Evolutionary conservation across 2,329 filamentous ascomycete genomes (phyloP), one percentile per base, ranked within the genome.

Genomic region (Pezicula radicicola): DNA sequence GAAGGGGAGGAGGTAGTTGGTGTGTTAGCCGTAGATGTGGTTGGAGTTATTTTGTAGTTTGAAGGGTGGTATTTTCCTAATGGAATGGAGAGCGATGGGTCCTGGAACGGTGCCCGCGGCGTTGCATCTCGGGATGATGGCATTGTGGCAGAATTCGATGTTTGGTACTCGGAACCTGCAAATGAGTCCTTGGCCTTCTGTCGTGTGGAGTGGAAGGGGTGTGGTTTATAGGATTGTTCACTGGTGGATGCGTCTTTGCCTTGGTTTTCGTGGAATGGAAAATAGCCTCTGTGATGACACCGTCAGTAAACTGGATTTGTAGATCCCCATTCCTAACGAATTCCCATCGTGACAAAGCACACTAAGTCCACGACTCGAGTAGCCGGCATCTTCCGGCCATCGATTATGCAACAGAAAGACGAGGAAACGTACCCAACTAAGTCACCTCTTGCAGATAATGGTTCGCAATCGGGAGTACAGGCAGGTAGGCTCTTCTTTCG

Each of bases 51-150:
- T 57, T 82, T 78, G 59, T 83, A 85, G 66, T 84, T 84, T 25
- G 79, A 77, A 0, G 82, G 82, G 53, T 85, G 83, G 60, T 85
- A 85, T 66, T 84, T 85, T 21, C 82, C 82, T 67, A 83, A 71
- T 0, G 81, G 78, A 30, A 82, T 66, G 66, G 35, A 25, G 12
- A 65, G 50, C 18, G 54, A 40, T 30, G 59, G 48, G 46, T 56
- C 48, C 49, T 33, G 49, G 53, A 53, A 50, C 52, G 48, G 54
- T 16, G 15, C 41, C 25, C 15, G 55, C 15, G 18, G 53, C n/a
- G 28, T 45, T 45, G 42, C 47, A 46, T 42, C 49, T 49, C n/a
- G 54, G 48, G 12, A 48, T 53, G 8, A 50, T 15, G 56, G 52
- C 9, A 57, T 60, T 54, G 56, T 61, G 16, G 39, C 54, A 18